Evolutionary conservation across 106 monocot species (phyloP).

Genomic region (Phalaenopsis aphrodite): DNA sequence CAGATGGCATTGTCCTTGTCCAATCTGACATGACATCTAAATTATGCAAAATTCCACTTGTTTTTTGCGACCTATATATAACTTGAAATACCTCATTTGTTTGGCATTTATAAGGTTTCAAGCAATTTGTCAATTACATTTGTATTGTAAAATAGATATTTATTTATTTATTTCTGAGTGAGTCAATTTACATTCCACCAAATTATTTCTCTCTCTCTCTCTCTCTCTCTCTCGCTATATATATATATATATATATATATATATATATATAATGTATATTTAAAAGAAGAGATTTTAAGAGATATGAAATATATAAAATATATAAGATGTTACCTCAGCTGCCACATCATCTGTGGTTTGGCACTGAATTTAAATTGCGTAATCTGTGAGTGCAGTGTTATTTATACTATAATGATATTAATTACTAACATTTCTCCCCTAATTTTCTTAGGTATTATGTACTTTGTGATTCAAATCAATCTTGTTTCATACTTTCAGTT

Average conservation of each 20-base stretch:
- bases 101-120: neutral
- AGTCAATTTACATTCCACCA: neutral
- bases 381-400: neutral
- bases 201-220: neutral
- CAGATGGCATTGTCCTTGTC: neutral
- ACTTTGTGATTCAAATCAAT: slow-evolving; percentile 54
- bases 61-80: neutral
- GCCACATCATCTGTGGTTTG: neutral
- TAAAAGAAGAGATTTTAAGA: neutral
- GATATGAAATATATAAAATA: neutral
- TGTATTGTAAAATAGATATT: neutral
- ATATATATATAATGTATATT: too few relatives aligned
- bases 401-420: neutral
- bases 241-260: too few relatives aligned
- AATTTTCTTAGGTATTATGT: slow-evolving; percentile 72
- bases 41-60: neutral
- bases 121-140: neutral
- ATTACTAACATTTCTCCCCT: slow-evolving; percentile 3
- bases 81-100: neutral
- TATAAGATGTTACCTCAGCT: neutral
- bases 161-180: neutral
- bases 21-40: neutral
- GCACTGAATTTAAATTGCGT: neutral
- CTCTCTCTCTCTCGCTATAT: too few relatives aligned
- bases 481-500: slow-evolving; percentile 66